A percentile compares a stretch with the other conserved stretches of the same genome.
Evolutionary conservation across 306 rosid species (phyloP).

Genomic region (Glycine tomentella): DNA sequence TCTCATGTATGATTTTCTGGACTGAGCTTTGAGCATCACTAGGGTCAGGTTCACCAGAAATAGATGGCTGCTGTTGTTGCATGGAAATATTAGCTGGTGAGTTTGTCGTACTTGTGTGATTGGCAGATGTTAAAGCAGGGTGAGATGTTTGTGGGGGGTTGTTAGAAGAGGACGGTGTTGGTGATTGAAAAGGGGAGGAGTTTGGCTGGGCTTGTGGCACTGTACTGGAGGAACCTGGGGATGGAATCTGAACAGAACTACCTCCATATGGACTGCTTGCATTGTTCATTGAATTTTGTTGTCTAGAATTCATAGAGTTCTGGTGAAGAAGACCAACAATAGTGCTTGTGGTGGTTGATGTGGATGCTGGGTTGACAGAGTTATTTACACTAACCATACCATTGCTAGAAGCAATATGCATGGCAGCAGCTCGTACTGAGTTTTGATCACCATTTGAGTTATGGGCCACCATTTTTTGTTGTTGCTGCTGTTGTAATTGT

Average conservation of each 20-base stretch:
- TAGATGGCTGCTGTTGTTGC: slow-evolving; percentile 84
- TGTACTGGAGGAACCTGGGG: slow-evolving; percentile 85
- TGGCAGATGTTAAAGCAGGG: slow-evolving; percentile 64
- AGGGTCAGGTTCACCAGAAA: slow-evolving; percentile 81
- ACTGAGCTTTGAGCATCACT: slow-evolving; percentile 87
- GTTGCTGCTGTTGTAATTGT: slow-evolving; percentile 66
- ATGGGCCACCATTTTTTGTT: slow-evolving; percentile 61
- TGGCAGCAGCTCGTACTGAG: slow-evolving; percentile 63
- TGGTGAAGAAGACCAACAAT: slow-evolving; percentile 97
- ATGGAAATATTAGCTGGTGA: slow-evolving; percentile 77
- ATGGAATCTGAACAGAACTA: slow-evolving; percentile 83
- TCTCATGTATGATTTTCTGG: slow-evolving; percentile 80
- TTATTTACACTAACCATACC: slow-evolving; percentile 83
- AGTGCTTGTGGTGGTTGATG: slow-evolving; percentile 86
- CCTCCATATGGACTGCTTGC: slow-evolving; percentile 91
- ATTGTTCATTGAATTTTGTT: slow-evolving; percentile 75
- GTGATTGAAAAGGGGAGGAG: slow-evolving; percentile 82
- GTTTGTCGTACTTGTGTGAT: slow-evolving; percentile 76
- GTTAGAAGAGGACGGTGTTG: slow-evolving; percentile 82
- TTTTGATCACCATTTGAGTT: slow-evolving; percentile 65
- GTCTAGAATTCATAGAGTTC: slow-evolving; percentile 93
- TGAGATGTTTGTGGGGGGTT: slow-evolving; percentile 78
- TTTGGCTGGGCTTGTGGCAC: slow-evolving; percentile 75
- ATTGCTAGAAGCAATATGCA: slow-evolving; percentile 78
- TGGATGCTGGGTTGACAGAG: slow-evolving; percentile 66